A percentile compares a stretch with the other conserved stretches of the same genome.
These are phyloP conservation scores for Saccharomycopsis lassenensis DNA, from an alignment of 805 yeast genomes.

Conservation along the genomic window DNA sequence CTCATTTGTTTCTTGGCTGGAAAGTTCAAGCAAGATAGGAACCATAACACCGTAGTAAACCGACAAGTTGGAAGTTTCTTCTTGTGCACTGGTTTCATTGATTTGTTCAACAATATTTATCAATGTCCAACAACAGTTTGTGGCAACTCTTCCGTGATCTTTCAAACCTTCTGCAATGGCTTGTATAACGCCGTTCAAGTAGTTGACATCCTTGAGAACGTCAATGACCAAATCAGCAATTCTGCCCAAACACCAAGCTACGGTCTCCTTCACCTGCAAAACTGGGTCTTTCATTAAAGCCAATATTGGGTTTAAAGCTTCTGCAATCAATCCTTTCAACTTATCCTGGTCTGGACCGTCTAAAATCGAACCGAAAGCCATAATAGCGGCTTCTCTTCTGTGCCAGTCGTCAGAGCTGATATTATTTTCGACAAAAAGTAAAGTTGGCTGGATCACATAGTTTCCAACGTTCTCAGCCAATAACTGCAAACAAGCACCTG, in stretches of 20 bases:
- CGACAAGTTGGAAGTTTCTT: slow-evolving; percentile 53
- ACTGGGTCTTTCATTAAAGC: slow-evolving; percentile 60
- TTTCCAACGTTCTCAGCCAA: slow-evolving; percentile 87
- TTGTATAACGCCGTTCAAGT: slow-evolving; percentile 59
- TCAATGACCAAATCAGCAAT: slow-evolving; percentile 80
- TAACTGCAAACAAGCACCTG: slow-evolving; percentile 91
- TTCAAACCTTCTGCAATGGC: slow-evolving; percentile 73
- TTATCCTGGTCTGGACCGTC: slow-evolving; percentile 84
- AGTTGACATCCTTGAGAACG: slow-evolving; percentile 55
- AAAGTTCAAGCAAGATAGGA: slow-evolving; percentile 58
- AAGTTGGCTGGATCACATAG: slow-evolving; percentile 74
- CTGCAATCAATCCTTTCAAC: slow-evolving; percentile 55
- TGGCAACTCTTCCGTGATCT: slow-evolving; percentile 86
- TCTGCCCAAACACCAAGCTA: slow-evolving; percentile 97
- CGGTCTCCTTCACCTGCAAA: slow-evolving; percentile 89
- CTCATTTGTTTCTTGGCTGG: slow-evolving; percentile 72
- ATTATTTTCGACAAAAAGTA: slow-evolving; percentile 72
- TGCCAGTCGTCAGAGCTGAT: slow-evolving; percentile 62
- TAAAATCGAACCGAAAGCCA: slow-evolving; percentile 96
- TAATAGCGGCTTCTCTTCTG: slow-evolving; percentile 91
- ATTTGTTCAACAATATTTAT: slow-evolving; percentile 86
- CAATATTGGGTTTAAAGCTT: slow-evolving; percentile 76
- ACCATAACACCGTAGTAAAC: slow-evolving; percentile 60
- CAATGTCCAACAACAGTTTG: slow-evolving; percentile 97
- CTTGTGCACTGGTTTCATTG: slow-evolving; percentile 15